These are phyloP conservation scores for Pseudomassariella vexata DNA, from an alignment of 2,329 filamentous ascomycete genomes.

Conservation along the genomic window DNA sequence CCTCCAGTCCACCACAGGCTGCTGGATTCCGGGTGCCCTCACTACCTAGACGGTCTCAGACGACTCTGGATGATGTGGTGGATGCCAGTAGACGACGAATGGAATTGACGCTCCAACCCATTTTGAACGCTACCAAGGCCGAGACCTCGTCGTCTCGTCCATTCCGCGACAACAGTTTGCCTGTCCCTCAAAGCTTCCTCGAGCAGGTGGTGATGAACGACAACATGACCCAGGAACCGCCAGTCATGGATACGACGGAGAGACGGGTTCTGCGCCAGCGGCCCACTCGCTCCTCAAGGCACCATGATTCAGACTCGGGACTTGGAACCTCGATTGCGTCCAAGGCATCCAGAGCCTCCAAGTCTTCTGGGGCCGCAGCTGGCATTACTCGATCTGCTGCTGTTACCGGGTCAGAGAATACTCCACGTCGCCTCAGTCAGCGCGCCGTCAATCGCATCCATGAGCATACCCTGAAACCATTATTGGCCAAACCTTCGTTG, in stretches of 20 bases:
- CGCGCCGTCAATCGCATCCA: constrained; percentile 73
- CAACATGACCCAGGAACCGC: constrained; percentile 35
- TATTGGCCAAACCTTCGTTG: constrained; percentile 66
- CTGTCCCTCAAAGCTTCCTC: constrained; percentile 55
- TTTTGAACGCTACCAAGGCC: constrained; percentile 42
- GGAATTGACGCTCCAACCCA: constrained; percentile 60
- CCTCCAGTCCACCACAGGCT: constrained; percentile 27
- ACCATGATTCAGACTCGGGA: constrained; percentile 80
- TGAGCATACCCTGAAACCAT: constrained; percentile 71
- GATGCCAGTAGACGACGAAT: constrained; percentile 64
- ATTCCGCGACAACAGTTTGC: constrained; percentile 51
- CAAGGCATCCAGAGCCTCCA: constrained; percentile 41
- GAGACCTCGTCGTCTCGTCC: constrained; percentile 30
- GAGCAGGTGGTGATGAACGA: constrained; percentile 48
- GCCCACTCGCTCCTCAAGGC: constrained; percentile 50
- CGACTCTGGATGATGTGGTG: constrained; percentile 65
- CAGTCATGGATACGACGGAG: constrained; percentile 28
- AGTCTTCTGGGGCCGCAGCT: constrained; percentile 37
- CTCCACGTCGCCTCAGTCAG: constrained; percentile 54
- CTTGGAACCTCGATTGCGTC: constrained; percentile 76
- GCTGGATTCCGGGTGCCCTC: constrained; percentile 44
- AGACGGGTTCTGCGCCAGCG: constrained; percentile 48
- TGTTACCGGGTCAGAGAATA: constrained; percentile 39
- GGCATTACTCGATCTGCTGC: constrained; percentile 57
- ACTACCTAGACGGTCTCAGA: constrained; percentile 62